Percentiles rank a stretch among this genome's conserved stretches.
Conservation (phyloP, 768 basidiomycete species). For the Boletus bicolor region DNA sequence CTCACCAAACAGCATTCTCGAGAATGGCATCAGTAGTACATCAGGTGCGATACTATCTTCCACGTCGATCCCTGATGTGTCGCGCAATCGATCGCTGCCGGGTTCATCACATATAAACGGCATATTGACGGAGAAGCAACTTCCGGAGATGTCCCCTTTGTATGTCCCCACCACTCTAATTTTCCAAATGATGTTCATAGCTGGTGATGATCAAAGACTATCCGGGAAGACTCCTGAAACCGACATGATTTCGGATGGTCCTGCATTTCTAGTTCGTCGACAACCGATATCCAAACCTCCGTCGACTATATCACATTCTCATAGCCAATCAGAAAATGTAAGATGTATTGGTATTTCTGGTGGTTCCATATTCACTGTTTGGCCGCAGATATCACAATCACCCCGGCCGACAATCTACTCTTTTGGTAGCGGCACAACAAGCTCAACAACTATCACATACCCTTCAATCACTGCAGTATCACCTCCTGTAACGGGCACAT, state of each 20-base stretch:
- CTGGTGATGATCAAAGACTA: slow-evolving; percentile 12
- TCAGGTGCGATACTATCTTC: slow-evolving; percentile 26
- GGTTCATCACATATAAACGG: slow-evolving; percentile 15
- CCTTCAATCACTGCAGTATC: slow-evolving; percentile 43
- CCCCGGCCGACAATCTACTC: slow-evolving; percentile 34
- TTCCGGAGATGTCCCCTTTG: slow-evolving; percentile 18
- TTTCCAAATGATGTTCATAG: slow-evolving; percentile 10
- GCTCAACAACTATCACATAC: slow-evolving; percentile 50
- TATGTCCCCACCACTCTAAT: slow-evolving; percentile 14
- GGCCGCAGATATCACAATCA: slow-evolving; percentile 34
- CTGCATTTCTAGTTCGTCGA: slow-evolving; percentile 31
- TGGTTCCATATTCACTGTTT: slow-evolving; percentile 14
- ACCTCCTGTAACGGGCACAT: slow-evolving; percentile 35
- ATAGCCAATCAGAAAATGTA: slow-evolving; percentile 52
- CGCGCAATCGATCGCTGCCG: slow-evolving; percentile 12
- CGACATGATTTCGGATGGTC: slow-evolving; percentile 13
- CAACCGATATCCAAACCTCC: slow-evolving; percentile 43
- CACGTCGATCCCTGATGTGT: slow-evolving; percentile 12
- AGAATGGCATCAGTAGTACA: slow-evolving; percentile 28
- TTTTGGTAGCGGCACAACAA: slow-evolving; percentile 36
- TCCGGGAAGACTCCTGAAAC: slow-evolving; percentile 13
- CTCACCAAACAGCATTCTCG: slow-evolving; percentile 18
- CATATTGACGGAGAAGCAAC: slow-evolving; percentile 16
- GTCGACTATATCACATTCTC: slow-evolving; percentile 43
- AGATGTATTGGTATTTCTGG: slow-evolving; percentile 11